Base-by-base conservation (phyloP, 192 early-diverging fungal genomes). In the Podila minutissima region DNA sequence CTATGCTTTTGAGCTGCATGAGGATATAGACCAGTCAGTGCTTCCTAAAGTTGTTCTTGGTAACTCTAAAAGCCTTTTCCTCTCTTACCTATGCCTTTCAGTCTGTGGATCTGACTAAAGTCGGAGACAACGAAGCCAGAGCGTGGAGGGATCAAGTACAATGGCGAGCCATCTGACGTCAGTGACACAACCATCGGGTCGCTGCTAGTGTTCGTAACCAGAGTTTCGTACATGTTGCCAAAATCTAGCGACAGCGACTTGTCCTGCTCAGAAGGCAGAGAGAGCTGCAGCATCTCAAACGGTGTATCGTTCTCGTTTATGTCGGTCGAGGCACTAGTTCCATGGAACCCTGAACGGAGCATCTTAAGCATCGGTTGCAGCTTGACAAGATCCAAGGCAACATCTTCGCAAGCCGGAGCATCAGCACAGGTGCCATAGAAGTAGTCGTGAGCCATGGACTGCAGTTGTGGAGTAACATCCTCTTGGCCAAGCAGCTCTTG, bases 111-210 rank as follows among this genome's bases (percentile, higher is more conserved):
- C 64, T 71, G 71, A 15, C 62, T 60, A 26, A 85, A 48, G 66
- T 85, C 84, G 2, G 77, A 72, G 9, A 74, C 67, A 20, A 83
- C n/a, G 24, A 82, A 85, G 17, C 46, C 64, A 22, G 79, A 74
- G 1, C 17, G 67, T 3, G 78, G 84, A 26, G 84, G 84, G 3
- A 85, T 70, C 19, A 85, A 13, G 49, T 83, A 85, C 7, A 26
- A 46, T 1, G 77, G 77, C 31, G 29, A 8, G 0, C 66, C 70
- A n/a, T 64, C 71, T 29, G 51, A 41, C 15, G 58, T 41, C 26
- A 81, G 57, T 19, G 66, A 32, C 5, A 69, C 31, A 5, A 81
- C 6, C 1, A 66, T 22, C 5, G 77, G 62, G 0, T 29, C 35
- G 5, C 55, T 13, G n/a, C 28, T 20, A 6, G 60, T 24, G 35